Base-by-base conservation (phyloP, 1,139 yeast genomes). In the Hanseniaspora gamundiae region DNA sequence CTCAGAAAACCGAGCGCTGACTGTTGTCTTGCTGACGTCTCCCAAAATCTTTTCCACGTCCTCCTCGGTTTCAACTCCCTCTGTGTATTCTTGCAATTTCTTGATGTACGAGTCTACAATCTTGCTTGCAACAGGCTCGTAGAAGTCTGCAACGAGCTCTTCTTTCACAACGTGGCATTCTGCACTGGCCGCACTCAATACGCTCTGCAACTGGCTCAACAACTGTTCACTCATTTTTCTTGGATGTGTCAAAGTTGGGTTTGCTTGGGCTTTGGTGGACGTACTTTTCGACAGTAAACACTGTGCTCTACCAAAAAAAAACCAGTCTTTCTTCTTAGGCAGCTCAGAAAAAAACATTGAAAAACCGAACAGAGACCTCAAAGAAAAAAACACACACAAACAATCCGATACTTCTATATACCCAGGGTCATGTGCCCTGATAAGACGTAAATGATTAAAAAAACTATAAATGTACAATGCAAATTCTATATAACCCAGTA, bases 121-220 rank as follows among this genome's bases (percentile, higher is more conserved):
- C 31, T 60, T 59, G 4, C 56, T 51, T 1, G 78, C 67, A 33
- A 69, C 62, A 2, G 57, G 48, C 54, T 77, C 82, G 48, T 59
- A 62, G 51, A 78, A 77, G 2, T 60, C 60, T 3, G 55, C 47
- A 2, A 81, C 81, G 45, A 77, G 58, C 11, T 58, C 56, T 17
- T 62, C 60, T n/a, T 60, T 56, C 43, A 76, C 56, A 2, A 74
- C 63, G 11, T 55, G 51, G 43, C 62, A 58, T 48, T 55, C 58
- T 2, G 57, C 52, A 31, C 61, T 56, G 13, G 63, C 61, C 13
- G 52, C 54, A 41, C 49, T 46, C 41, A 56, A 47, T 38, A 57
- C 49, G 4, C 51, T 44, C 19, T 48, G 50, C 19, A 58, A 30
- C 43, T 55, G 49, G 10, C 45, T 35, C 22, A 58, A 44, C 24